Base-by-base conservation (phyloP, 148 eudicot genomes). In the Nepenthes mirabilis region DNA sequence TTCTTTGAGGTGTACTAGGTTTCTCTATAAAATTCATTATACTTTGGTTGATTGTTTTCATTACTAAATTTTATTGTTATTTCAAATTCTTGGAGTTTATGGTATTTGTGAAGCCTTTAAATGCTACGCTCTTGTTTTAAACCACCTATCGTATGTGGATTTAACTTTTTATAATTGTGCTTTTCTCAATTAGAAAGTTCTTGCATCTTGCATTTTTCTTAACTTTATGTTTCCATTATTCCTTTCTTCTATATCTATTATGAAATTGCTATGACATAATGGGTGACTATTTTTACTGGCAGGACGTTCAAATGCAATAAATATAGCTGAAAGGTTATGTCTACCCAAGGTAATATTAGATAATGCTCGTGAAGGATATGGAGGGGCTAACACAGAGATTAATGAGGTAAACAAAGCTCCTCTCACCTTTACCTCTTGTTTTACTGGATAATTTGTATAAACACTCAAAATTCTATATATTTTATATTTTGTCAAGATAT, bases 1-100 rank as follows among this genome's bases (percentile, higher is more conserved):
- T 93, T 73, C 91, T 93, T 34, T 86, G 95, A 96, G 99, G 99
- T 65, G 77, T 93, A 63, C 99, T 96, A 84, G 99, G 99, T 83
- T 49, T 49, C 52, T 49, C n/a, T 49, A 49, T 11, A 51, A 48
- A 47, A 33, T 33, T 52, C 43, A 9, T 43, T 3, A 62, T 7
- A 37, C 4, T 36, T 51, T 37, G 11, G 67, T 55, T 33, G 4
- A 33, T 33, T 10, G 36, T 33, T 55, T 55, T 2, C 36, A 52
- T 52, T 50, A 5, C 8, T 52, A 23, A 52, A 13, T 11, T n/a
- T 52, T 14, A 52, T 32, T 33, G 10, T 52, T 49, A 2, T 49
- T 5, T 49, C 3, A 49, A 6, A 49, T 11, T 14, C 32, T 2
- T 62, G 63, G 34, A 33, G 34, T 50, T 14, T 61, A 12, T 1